phyloP scores from a whole-genome alignment of 345 rosid genomes.

The Geranium rotundifolium region DNA sequence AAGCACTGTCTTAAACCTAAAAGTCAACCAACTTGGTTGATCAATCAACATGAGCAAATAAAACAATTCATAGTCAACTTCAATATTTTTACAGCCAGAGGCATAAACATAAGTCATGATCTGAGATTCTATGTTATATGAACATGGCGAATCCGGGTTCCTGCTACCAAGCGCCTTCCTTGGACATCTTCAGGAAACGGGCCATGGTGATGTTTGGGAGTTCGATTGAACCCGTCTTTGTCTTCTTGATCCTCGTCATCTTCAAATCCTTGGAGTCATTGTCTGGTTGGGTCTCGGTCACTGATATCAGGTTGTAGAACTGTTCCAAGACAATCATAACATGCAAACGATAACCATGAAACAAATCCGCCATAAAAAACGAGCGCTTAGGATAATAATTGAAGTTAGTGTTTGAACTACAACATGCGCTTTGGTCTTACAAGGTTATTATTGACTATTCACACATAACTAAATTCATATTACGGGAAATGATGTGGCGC shows the following conservation, averaged over 20 bases:
- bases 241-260: constrained; percentile 58
- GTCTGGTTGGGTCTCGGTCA: constrained; percentile 36
- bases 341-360: not conserved
- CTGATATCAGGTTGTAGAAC: constrained; percentile 78
- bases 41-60: too few relatives aligned
- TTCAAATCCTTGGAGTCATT: constrained; percentile 32
- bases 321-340: constrained; percentile 16
- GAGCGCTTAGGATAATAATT: too few relatives aligned
- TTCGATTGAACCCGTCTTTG: constrained; percentile 29
- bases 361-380: not conserved
- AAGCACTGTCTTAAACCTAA: too few relatives aligned
- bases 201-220: constrained; percentile 52
- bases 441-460: too few relatives aligned
- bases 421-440: too few relatives aligned
- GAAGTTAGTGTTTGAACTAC: too few relatives aligned
- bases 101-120: not conserved
- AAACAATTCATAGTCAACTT: too few relatives aligned
- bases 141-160: not conserved
- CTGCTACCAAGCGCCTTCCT: constrained; percentile 71
- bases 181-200: constrained; percentile 67
- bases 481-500: too few relatives aligned
- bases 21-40: too few relatives aligned
- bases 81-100: not conserved
- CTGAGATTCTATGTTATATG: not conserved
- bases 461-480: too few relatives aligned